Evolutionary conservation across 495 filamentous ascomycete species (phyloP), one percentile per base, ranked within the genome.

Genomic region (Cairneyella variabilis): DNA sequence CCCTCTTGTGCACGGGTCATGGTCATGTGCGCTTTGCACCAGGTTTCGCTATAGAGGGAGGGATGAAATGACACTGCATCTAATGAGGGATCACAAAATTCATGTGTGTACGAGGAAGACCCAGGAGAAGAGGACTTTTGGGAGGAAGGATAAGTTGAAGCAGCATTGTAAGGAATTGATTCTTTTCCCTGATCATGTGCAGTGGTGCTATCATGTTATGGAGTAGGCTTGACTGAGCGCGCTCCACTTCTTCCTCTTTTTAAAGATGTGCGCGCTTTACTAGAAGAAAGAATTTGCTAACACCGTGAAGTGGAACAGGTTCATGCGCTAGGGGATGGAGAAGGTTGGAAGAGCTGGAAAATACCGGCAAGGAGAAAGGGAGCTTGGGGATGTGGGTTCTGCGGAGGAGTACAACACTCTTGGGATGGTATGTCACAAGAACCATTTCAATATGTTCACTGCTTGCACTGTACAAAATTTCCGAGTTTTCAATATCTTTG

Each of bases 381-480:
- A 28, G 53, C 53, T 43, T 56, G 45, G 45, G 53, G 53, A 26
- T 56, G 53, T 50, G 53, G 53, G 21, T 56, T 51, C 26, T 56
- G 53, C 42, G 53, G 53, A 10, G 53, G 16, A 8, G 50, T 45
- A 22, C 51, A 25, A 7, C 51, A 38, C 20, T 43, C 46, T 16
- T 56, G 53, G 53, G 39, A 51, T 20, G 53, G 53, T n/a, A n/a
- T n/a, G n/a, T n/a, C n/a, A n/a, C n/a, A n/a, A n/a, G n/a, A n/a
- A n/a, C n/a, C n/a, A n/a, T n/a, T n/a, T n/a, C n/a, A n/a, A n/a
- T 55, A 55, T 38, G 53, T 49, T 32, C 6, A 20, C n/a, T 41
- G 8, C 38, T 48, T 38, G n/a, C n/a, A n/a, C n/a, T n/a, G n/a
- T n/a, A n/a, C n/a, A n/a, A n/a, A n/a, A 39, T 47, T 40, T 27